Percentiles rank a stretch among this genome's conserved stretches.
Conservation (phyloP, 441 rosid genomes). For the Populus hybrid region DNA sequence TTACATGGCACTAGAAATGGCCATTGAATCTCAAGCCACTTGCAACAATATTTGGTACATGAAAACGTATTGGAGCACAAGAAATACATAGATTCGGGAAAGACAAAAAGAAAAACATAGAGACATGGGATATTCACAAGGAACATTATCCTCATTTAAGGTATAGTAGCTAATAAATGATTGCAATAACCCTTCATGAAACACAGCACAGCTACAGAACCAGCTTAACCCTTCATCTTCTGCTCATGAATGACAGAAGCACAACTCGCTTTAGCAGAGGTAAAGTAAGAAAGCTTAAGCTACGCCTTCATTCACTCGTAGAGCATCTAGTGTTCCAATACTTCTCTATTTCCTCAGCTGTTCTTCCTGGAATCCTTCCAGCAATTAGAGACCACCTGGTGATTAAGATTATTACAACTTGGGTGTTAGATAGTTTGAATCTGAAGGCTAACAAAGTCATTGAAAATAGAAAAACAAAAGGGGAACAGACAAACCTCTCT, state of each 20-base stretch:
- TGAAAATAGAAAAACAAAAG: neutral
- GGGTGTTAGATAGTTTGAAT: neutral
- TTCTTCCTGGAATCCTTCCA: conserved; percentile 52
- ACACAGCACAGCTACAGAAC: neutral
- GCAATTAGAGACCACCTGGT: conserved; percentile 49
- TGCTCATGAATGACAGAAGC: neutral
- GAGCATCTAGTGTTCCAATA: conserved; percentile 43
- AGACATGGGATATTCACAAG: neutral
- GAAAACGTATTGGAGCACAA: neutral
- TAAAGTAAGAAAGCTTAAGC: no score
- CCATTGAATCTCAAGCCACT: neutral
- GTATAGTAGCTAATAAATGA: neutral
- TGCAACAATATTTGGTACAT: neutral
- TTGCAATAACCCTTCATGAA: neutral
- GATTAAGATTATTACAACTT: neutral
- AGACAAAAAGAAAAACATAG: neutral
- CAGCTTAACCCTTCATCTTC: neutral
- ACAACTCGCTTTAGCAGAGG: neutral
- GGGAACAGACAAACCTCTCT: conserved; percentile 29
- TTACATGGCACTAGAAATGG: neutral
- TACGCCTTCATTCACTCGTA: conserved; percentile 25
- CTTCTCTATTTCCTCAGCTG: conserved; percentile 41
- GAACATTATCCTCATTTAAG: neutral
- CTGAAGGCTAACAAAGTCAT: neutral
- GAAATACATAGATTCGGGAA: neutral